Percentiles rank a stretch among this genome's conserved stretches.
Evolutionary conservation across 768 basidiomycete genomes (phyloP).

Genomic region (Lyophyllum shimeji): DNA sequence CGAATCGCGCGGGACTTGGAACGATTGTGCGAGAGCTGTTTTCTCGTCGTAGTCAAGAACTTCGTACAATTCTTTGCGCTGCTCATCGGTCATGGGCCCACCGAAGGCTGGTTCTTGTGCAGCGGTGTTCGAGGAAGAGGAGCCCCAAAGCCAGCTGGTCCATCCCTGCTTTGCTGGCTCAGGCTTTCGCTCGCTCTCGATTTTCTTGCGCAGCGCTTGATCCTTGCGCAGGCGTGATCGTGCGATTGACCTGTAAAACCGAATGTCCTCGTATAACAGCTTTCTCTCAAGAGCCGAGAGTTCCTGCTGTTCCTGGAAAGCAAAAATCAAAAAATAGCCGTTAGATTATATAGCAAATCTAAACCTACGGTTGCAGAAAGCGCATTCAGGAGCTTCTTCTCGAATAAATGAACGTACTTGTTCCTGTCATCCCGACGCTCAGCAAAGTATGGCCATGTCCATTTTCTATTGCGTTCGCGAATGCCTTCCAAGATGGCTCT

Average conservation of each 20-base stretch:
- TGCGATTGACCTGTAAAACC: slow-evolving; percentile 95
- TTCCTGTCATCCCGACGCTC: slow-evolving; percentile 88
- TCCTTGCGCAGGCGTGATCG: slow-evolving; percentile 88
- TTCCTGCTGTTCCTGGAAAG: slow-evolving; percentile 45
- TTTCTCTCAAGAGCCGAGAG: slow-evolving; percentile 76
- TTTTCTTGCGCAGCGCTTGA: slow-evolving; percentile 61
- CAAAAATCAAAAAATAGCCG: neutral
- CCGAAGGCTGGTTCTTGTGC: slow-evolving; percentile 55
- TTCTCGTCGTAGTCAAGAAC: slow-evolving; percentile 92
- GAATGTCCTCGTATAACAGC: slow-evolving; percentile 90
- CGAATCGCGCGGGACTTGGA: slow-evolving; percentile 77
- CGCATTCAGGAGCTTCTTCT: slow-evolving; percentile 61
- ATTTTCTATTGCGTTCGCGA: slow-evolving; percentile 76
- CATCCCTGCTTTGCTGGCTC: slow-evolving; percentile 53
- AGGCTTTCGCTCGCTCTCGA: slow-evolving; percentile 66
- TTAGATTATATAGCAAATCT: neutral
- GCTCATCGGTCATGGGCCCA: slow-evolving; percentile 82
- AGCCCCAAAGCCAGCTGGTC: slow-evolving; percentile 84
- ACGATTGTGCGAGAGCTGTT: slow-evolving; percentile 62
- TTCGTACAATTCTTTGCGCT: slow-evolving; percentile 86
- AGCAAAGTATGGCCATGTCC: slow-evolving; percentile 92
- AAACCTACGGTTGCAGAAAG: slow-evolving; percentile 54
- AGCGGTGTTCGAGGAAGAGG: slow-evolving; percentile 30
- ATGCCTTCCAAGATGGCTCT: slow-evolving; percentile 81
- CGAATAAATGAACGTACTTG: slow-evolving; percentile 81